Conservation (phyloP, 2,329 filamentous ascomycete species). For the Didymella sp. region DNA sequence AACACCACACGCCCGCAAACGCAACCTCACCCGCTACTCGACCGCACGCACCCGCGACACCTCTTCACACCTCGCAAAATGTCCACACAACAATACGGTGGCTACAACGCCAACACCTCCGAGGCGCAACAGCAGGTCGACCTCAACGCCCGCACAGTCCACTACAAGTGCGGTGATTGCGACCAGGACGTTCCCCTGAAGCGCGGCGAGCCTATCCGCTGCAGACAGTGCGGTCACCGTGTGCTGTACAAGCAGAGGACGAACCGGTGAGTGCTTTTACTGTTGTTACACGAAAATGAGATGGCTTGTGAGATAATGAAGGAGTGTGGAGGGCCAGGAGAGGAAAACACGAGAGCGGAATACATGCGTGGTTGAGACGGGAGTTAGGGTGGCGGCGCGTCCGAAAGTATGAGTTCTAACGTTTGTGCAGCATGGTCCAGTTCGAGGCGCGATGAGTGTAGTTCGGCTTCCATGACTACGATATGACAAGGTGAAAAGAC, state of each 20-base stretch:
- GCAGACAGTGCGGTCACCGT: constrained; percentile 91
- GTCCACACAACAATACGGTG: constrained; percentile 21
- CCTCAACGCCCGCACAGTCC: constrained; percentile 54
- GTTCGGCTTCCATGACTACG: not conserved
- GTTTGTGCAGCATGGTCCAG: constrained; percentile 78
- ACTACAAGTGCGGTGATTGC: constrained; percentile 79
- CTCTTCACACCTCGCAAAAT: not conserved
- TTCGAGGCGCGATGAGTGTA: constrained; percentile 81
- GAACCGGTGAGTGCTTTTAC: constrained; percentile 74
- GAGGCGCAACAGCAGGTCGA: constrained; percentile 43
- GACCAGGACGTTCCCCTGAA: constrained; percentile 77
- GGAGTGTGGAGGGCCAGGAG: not conserved
- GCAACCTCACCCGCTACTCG: not conserved
- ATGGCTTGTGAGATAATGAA: not conserved
- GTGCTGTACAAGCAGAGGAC: constrained; percentile 98
- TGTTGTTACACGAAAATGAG: not conserved
- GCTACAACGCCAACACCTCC: constrained; percentile 23
- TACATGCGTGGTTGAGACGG: no score
- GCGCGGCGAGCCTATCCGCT: constrained; percentile 81
- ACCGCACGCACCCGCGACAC: not conserved
- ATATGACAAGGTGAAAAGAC: not conserved
- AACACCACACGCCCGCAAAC: not conserved
- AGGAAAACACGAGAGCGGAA: no score
- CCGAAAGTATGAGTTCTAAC: constrained; percentile 23
- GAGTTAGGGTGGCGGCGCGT: not conserved